A percentile compares a stretch with the other conserved stretches of the same genome.
These are phyloP conservation scores for Exidia glandulosa DNA, from an alignment of 768 basidiomycete species.

Conservation along the genomic window DNA sequence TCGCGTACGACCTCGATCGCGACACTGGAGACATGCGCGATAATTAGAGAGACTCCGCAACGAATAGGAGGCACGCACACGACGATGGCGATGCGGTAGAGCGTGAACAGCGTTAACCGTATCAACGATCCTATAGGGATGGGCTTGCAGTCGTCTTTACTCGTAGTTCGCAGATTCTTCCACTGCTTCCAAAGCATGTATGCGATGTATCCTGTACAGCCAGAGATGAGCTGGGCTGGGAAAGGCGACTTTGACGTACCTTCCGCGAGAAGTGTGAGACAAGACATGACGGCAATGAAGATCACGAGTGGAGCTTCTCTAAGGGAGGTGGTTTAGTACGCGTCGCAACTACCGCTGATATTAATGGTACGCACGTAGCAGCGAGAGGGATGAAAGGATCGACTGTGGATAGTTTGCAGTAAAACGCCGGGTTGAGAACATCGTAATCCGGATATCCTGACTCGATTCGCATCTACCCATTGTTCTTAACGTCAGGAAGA, in stretches of 20 bases:
- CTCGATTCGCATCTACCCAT: neutral
- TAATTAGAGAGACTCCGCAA: neutral
- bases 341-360: neutral
- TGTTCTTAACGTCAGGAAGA: neutral
- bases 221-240: neutral
- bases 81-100: neutral
- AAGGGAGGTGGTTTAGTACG: neutral
- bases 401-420: neutral
- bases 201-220: neutral
- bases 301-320: neutral
- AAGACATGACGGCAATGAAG: neutral
- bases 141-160: no score
- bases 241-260: neutral
- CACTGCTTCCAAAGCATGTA: neutral
- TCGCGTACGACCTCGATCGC: neutral
- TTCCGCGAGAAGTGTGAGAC: neutral
- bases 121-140: neutral
- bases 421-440: neutral
- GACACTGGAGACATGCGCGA: neutral
- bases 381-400: neutral
- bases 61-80: neutral
- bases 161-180: neutral
- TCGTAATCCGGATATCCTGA: neutral
- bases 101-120: neutral
- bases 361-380: neutral